phyloP scores from a whole-genome alignment of 2,329 filamentous ascomycete genomes.

The Neoscytalidium dimidiatum region DNA sequence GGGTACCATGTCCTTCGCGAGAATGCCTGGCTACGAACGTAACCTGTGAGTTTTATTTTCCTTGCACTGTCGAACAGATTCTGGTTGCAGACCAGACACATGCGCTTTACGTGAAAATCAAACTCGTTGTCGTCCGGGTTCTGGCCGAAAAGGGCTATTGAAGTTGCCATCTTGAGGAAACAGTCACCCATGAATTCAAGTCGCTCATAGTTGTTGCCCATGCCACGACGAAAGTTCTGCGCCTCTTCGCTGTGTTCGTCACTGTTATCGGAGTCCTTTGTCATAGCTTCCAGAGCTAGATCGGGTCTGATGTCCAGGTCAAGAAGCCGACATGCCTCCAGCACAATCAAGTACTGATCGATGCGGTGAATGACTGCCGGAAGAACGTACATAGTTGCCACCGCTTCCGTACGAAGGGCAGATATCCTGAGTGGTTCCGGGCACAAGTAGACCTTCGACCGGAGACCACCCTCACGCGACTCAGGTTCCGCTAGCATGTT shows the following conservation, averaged over 20 bases:
- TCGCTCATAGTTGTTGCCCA: constrained; percentile 94
- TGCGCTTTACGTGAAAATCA: constrained; percentile 85
- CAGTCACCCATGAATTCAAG: constrained; percentile 92
- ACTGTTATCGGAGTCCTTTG: constrained; percentile 86
- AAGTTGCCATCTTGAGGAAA: constrained; percentile 94
- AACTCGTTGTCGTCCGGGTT: constrained; percentile 80
- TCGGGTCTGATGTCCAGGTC: constrained; percentile 65
- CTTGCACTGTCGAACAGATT: constrained; percentile 81
- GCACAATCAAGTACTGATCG: constrained; percentile 76
- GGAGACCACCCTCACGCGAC: constrained; percentile 53
- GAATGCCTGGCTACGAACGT: constrained; percentile 81
- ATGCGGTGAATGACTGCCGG: constrained; percentile 83
- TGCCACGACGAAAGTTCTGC: constrained; percentile 76
- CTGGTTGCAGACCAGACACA: constrained; percentile 87
- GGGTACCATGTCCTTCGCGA: constrained; percentile 83
- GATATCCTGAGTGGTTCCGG: constrained; percentile 78
- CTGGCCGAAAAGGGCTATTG: constrained; percentile 78
- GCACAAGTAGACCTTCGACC: constrained; percentile 66
- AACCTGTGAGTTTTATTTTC: constrained; percentile 68
- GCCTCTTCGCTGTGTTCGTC: constrained; percentile 70
- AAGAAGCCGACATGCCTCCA: constrained; percentile 71
- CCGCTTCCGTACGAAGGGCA: constrained; percentile 68
- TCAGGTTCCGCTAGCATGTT: constrained; percentile 75
- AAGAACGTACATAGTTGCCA: constrained; percentile 72
- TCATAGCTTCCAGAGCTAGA: constrained; percentile 84